phyloP scores from a whole-genome alignment of 2,329 filamentous ascomycete species.

The Ceratocystis smalleyi region DNA sequence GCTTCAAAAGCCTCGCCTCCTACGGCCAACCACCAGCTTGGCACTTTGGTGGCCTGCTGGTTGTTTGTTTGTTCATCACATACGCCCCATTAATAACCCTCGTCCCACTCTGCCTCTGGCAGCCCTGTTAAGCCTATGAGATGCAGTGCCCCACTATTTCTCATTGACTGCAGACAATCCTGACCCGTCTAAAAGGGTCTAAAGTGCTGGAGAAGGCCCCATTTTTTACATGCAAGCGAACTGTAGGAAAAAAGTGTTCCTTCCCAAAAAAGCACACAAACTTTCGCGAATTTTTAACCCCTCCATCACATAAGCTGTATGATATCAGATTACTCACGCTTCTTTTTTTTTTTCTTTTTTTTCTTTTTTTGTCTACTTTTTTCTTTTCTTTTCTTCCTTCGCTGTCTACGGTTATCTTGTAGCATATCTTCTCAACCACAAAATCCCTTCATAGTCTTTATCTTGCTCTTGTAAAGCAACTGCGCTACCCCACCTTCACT shows the following conservation, averaged over 20 bases:
- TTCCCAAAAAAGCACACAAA: slow-evolving; percentile 10
- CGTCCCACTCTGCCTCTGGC: not conserved
- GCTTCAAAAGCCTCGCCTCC: not conserved
- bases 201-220: not conserved
- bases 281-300: slow-evolving; percentile 16
- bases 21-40: not conserved
- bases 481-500: not conserved
- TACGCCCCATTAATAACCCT: not conserved
- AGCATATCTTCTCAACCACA: too few species aligned
- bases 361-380: not conserved
- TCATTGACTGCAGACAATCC: not conserved
- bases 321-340: slow-evolving; percentile 7
- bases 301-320: slow-evolving; percentile 7
- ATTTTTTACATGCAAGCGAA: not conserved
- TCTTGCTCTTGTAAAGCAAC: not conserved
- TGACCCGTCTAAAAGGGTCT: not conserved
- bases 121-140: not conserved
- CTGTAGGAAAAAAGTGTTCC: slow-evolving; percentile 5
- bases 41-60: not conserved
- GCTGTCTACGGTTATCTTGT: too few species aligned
- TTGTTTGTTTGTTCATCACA: not conserved
- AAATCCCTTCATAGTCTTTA: not conserved
- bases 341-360: not conserved
- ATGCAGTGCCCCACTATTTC: not conserved
- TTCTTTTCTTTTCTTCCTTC: not conserved